Conservation (phyloP, 192 early-diverging fungal genomes). For the Podila horticola region DNA sequence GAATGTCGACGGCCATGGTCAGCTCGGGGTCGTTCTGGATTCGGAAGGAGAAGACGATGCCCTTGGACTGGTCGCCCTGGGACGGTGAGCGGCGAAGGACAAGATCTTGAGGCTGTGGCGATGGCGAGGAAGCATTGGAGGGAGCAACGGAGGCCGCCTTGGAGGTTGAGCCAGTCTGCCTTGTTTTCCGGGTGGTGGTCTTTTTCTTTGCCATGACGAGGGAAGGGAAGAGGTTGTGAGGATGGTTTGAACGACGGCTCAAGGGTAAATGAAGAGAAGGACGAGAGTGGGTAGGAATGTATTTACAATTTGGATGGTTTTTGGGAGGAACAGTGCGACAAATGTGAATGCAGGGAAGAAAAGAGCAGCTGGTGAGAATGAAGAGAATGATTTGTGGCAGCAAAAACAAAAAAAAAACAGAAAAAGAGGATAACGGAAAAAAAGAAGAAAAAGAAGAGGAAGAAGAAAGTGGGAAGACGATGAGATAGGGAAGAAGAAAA, state of each 20-base stretch:
- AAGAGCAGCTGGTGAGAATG: background rate
- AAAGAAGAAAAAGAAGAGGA: background rate
- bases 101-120: constrained; percentile 44
- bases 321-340: background rate
- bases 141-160: background rate
- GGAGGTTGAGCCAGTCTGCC: constrained; percentile 7
- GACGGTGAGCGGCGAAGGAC: constrained; percentile 45
- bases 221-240: background rate
- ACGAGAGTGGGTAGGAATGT: background rate
- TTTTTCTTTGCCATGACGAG: constrained; percentile 38
- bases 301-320: background rate
- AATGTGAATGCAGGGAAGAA: background rate
- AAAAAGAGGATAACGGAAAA: background rate
- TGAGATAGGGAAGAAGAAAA: background rate
- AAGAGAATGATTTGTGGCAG: background rate
- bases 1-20: constrained; percentile 52
- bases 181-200: constrained; percentile 26
- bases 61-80: constrained; percentile 39
- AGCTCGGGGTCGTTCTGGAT: constrained; percentile 45
- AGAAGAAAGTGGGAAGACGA: background rate
- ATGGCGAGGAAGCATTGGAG: constrained; percentile 42
- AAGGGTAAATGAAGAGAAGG: background rate
- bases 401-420: background rate
- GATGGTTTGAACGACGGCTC: background rate
- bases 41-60: constrained; percentile 51